Evolutionary conservation across 306 rosid genomes (phyloP).

Genomic region (Sophora flavescens): DNA sequence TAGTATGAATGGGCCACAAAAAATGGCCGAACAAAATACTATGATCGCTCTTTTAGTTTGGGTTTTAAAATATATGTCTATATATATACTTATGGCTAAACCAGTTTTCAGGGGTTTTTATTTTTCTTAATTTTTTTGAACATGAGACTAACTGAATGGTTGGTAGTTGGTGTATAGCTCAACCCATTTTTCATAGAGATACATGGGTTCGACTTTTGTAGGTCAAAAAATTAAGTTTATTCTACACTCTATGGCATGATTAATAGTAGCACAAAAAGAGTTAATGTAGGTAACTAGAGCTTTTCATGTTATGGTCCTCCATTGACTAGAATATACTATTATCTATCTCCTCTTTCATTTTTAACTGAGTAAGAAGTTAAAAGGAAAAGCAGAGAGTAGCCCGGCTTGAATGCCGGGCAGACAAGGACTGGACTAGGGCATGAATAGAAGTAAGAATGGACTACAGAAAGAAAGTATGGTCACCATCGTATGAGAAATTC

Average conservation of each 20-base stretch:
- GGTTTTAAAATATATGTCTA: neutral
- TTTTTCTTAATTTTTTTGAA: neutral
- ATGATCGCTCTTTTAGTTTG: neutral
- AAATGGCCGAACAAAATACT: neutral
- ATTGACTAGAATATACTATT: neutral
- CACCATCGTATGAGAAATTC: slow-evolving; percentile 41
- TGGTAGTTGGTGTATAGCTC: neutral
- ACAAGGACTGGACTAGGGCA: slow-evolving; percentile 57
- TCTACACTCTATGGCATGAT: neutral
- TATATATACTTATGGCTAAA: neutral
- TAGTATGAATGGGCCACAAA: slow-evolving; percentile 34
- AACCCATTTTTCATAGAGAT: slow-evolving; percentile 2
- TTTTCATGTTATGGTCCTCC: neutral
- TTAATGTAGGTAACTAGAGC: neutral
- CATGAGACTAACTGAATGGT: neutral
- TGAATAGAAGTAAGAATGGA: slow-evolving; percentile 46
- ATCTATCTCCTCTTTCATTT: neutral
- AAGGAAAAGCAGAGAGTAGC: slow-evolving; percentile 38
- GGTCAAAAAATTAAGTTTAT: neutral
- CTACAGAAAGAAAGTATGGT: slow-evolving; percentile 51
- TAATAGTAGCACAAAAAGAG: neutral
- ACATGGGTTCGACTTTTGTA: slow-evolving; percentile 14
- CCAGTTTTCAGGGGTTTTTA: neutral
- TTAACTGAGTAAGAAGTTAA: neutral
- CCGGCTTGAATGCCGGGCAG: slow-evolving; percentile 80